Evolutionary conservation across 192 early-diverging fungal species (phyloP).

Genomic region (Gaertneriomyces sp.): DNA sequence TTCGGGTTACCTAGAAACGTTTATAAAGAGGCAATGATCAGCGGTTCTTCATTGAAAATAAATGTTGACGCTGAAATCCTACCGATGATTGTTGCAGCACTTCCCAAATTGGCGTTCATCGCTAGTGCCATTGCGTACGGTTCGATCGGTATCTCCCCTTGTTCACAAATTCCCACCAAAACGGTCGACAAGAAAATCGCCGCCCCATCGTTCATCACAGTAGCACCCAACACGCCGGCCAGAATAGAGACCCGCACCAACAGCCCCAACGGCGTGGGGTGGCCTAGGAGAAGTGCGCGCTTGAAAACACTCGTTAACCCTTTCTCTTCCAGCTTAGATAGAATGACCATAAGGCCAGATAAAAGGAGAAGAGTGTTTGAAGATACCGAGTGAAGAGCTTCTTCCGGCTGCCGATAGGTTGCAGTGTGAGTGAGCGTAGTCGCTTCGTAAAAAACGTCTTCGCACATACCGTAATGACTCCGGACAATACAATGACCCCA

Average conservation of each 20-base stretch:
- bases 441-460: background rate
- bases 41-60: background rate
- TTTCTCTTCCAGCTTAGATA: slow-evolving; percentile 21
- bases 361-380: slow-evolving; percentile 10
- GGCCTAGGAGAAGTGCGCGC: background rate
- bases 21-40: background rate
- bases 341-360: slow-evolving; percentile 15
- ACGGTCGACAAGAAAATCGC: slow-evolving; percentile 6
- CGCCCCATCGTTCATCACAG: slow-evolving; percentile 18
- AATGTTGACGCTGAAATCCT: background rate
- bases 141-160: slow-evolving; percentile 15
- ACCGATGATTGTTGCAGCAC: slow-evolving; percentile 13
- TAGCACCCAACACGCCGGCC: slow-evolving; percentile 10
- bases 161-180: slow-evolving; percentile 14
- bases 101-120: slow-evolving; percentile 11
- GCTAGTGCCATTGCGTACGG: slow-evolving; percentile 15
- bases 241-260: slow-evolving; percentile 10
- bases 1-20: slow-evolving; percentile 10
- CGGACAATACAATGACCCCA: slow-evolving; percentile 2
- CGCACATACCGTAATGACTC: slow-evolving; percentile 3
- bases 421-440: background rate
- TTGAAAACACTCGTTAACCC: slow-evolving; percentile 10
- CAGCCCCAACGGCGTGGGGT: slow-evolving; percentile 3
- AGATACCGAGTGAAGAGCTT: slow-evolving; percentile 4
- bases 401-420: background rate